These are phyloP conservation scores for Candida taoyuanica DNA, from an alignment of 805 yeast species.

Conservation along the genomic window DNA sequence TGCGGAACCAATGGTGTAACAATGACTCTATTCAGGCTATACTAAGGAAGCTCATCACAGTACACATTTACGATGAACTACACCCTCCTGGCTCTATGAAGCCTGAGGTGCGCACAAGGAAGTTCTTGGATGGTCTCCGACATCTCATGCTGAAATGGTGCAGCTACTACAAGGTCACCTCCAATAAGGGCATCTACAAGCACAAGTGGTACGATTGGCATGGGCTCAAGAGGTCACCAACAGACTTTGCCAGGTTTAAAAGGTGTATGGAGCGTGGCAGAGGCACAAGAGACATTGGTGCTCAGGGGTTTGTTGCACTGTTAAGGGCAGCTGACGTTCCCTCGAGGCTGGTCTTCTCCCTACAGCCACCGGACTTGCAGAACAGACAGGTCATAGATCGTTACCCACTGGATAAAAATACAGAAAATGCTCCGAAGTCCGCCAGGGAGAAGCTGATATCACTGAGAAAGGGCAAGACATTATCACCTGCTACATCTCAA, in stretches of 20 bases:
- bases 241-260: conserved; percentile 38
- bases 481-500: conserved; percentile 3
- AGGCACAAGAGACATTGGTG: conserved; percentile 77
- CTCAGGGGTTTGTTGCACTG: conserved; percentile 82
- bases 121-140: conserved; percentile 72
- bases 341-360: conserved; percentile 72
- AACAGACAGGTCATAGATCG: conserved; percentile 15
- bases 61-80: conserved; percentile 40
- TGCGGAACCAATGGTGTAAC: conserved; percentile 74
- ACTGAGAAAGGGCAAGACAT: conserved; percentile 19
- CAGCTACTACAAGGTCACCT: conserved; percentile 44
- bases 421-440: conserved; percentile 1
- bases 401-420: neutral
- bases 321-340: conserved; percentile 66
- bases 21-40: conserved; percentile 36
- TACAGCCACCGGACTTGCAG: conserved; percentile 89
- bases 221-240: conserved; percentile 15
- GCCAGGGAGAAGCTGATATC: conserved; percentile 16
- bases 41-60: conserved; percentile 46
- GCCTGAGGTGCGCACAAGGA: conserved; percentile 47
- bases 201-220: conserved; percentile 40
- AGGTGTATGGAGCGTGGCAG: conserved; percentile 38
- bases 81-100: conserved; percentile 43
- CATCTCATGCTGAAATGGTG: conserved; percentile 63
- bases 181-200: conserved; percentile 33